Conservation (phyloP, 2,329 filamentous ascomycete genomes). For the Venturia asperata region DNA sequence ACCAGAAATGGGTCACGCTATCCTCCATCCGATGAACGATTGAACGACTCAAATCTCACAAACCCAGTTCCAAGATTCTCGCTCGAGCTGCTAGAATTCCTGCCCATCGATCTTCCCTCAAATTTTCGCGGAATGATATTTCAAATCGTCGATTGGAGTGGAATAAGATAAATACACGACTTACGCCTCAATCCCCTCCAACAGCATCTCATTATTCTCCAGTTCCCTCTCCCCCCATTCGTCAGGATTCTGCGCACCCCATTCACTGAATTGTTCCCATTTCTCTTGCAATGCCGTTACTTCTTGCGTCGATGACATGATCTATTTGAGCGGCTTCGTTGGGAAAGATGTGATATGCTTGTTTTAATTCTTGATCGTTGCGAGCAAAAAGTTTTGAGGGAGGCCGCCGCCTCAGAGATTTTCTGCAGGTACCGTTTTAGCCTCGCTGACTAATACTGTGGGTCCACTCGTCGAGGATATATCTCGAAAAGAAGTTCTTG, state of each 20-base stretch:
- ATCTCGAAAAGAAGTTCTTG: background rate
- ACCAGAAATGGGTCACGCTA: too few relatives aligned
- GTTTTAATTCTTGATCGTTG: background rate
- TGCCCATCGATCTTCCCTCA: too few relatives aligned
- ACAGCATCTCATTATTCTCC: background rate
- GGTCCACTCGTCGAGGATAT: background rate
- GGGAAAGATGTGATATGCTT: too few relatives aligned
- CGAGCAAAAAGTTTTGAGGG: background rate
- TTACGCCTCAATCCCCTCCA: conserved; percentile 6
- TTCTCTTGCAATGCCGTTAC: background rate
- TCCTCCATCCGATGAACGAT: too few relatives aligned
- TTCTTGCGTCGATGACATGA: background rate
- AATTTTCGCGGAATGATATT: too few relatives aligned
- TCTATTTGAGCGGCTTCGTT: too few relatives aligned
- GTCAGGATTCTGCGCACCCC: background rate
- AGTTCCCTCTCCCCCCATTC: background rate
- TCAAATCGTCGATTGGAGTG: background rate
- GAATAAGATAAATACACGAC: background rate
- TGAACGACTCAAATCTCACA: too few relatives aligned
- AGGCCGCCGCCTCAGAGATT: background rate
- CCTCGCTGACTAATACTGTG: conserved; percentile 3
- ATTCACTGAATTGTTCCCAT: conserved; percentile 9
- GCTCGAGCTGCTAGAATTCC: too few relatives aligned
- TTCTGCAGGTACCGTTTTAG: background rate
- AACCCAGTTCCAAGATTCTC: too few relatives aligned